Percentiles rank a stretch among this genome's conserved stretches.
Conservation (phyloP, 345 rosid genomes). For the Brassica carinata region DNA sequence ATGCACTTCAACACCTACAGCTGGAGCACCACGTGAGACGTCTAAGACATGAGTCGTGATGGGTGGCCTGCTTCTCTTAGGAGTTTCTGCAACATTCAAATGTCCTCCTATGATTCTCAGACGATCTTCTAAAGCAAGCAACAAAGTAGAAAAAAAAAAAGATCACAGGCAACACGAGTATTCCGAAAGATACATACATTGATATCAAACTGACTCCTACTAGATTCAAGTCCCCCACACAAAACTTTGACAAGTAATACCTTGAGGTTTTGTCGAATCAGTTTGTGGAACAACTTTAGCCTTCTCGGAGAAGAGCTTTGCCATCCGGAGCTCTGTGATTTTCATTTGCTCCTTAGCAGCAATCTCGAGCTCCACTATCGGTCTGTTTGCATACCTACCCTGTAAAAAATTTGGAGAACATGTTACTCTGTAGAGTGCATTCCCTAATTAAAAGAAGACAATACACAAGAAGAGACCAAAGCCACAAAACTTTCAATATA, state of each 20-base stretch:
- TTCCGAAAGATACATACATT: neutral
- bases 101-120: conserved; percentile 74
- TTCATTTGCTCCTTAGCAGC: conserved; percentile 95
- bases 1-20: conserved; percentile 68
- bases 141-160: neutral
- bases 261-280: conserved; percentile 56
- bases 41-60: conserved; percentile 93
- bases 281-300: conserved; percentile 35
- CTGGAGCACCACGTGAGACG: conserved; percentile 82
- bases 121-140: conserved; percentile 61
- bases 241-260: conserved; percentile 33
- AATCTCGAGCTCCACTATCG: conserved; percentile 75
- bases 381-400: conserved; percentile 78
- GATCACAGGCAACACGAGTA: neutral
- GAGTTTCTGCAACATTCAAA: conserved; percentile 49
- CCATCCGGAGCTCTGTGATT: conserved; percentile 78
- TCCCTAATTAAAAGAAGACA: neutral
- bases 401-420: conserved; percentile 31
- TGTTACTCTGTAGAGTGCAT: neutral
- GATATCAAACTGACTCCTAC: neutral
- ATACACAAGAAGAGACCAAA: conserved; percentile 10
- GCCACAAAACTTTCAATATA: neutral
- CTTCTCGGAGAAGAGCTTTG: conserved; percentile 64
- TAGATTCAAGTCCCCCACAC: neutral
- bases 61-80: conserved; percentile 70